Evolutionary conservation across 2,329 filamentous ascomycete genomes (phyloP).

Genomic region (Colletotrichum echinochloae): DNA sequence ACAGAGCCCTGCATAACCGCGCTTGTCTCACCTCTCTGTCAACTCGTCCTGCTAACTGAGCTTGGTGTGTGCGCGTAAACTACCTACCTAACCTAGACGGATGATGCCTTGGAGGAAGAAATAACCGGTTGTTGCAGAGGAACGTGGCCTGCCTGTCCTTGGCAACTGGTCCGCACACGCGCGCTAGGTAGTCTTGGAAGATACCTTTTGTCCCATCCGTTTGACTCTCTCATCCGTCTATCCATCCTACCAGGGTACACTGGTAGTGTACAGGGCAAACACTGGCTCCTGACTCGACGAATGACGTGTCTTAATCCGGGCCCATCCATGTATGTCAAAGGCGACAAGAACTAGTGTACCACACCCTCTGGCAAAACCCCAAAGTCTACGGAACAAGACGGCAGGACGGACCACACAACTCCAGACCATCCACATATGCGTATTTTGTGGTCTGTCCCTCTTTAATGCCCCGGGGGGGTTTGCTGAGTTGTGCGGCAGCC

Average conservation of each 20-base stretch:
- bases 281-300: conserved; percentile 23
- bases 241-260: neutral
- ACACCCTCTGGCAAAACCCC: neutral
- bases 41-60: neutral
- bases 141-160: conserved; percentile 1
- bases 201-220: too few relatives aligned
- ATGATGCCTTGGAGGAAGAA: conserved; percentile 5
- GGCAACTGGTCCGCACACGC: neutral
- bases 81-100: too few relatives aligned
- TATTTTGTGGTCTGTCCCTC: conserved; percentile 20
- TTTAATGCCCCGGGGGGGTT: neutral
- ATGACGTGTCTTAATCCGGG: conserved; percentile 16
- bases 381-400: neutral
- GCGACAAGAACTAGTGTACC: neutral
- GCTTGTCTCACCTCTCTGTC: conserved; percentile 21
- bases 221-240: neutral
- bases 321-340: conserved; percentile 21
- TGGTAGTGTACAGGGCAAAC: neutral
- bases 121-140: neutral
- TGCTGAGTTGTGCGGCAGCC: neutral
- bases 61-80: neutral
- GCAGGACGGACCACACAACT: conserved; percentile 20
- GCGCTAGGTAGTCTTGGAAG: neutral
- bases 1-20: conserved; percentile 19
- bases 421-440: conserved; percentile 35